Conservation (phyloP, 192 early-diverging fungal genomes). For the Haplosporangium gracile region DNA sequence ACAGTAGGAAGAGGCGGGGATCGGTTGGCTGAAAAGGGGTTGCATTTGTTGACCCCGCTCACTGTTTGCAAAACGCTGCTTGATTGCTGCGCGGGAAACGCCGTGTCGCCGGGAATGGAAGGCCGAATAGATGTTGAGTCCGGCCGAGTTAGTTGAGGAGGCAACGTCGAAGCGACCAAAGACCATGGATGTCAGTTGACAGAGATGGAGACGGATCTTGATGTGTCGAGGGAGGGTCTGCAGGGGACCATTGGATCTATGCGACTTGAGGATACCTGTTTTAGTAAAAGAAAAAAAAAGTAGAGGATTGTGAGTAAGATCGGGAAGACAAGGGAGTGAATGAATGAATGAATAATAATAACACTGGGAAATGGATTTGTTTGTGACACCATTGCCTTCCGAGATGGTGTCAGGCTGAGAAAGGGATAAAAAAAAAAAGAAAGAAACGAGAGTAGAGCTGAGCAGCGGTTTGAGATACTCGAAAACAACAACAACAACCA, state of each 20-base stretch:
- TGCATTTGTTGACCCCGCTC: constrained; percentile 28
- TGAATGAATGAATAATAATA: too few species aligned
- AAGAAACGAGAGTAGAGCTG: not conserved
- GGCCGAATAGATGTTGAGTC: constrained; percentile 54
- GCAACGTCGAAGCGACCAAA: constrained; percentile 67
- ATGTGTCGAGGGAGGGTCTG: constrained; percentile 53
- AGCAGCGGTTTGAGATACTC: not conserved
- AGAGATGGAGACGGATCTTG: constrained; percentile 65
- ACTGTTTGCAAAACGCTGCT: constrained; percentile 30
- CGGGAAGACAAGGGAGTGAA: not conserved
- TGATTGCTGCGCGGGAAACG: constrained; percentile 44
- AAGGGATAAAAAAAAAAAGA: not conserved
- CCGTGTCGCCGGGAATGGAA: constrained; percentile 56
- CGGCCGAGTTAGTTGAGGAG: constrained; percentile 46
- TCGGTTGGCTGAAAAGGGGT: constrained; percentile 27
- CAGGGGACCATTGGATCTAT: constrained; percentile 49
- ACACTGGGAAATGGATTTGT: not conserved
- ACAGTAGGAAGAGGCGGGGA: constrained; percentile 55
- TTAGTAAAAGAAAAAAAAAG: not conserved
- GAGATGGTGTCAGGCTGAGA: constrained; percentile 2
- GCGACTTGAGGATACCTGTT: constrained; percentile 54
- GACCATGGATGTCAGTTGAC: constrained; percentile 66
- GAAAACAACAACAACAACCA: not conserved
- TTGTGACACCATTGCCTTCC: constrained; percentile 5
- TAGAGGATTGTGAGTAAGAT: constrained; percentile 7